Base-by-base conservation (phyloP, 148 eudicot species). In the Pharnaceum exiguum region DNA sequence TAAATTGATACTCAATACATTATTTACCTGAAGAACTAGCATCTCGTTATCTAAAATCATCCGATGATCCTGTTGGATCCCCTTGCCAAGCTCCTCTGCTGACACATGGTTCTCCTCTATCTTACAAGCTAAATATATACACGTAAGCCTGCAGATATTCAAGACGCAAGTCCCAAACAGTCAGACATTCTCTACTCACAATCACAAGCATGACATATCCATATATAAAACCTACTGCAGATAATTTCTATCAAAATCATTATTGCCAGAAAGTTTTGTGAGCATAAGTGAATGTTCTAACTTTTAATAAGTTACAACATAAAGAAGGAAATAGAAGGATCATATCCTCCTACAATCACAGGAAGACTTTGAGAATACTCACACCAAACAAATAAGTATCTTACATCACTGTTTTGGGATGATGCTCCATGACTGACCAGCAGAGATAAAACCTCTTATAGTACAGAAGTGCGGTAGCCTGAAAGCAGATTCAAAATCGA, bases 381-480 rank as follows among this genome's bases (percentile, higher is more conserved):
- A 55, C 2, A 54, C 27, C 25, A 10, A 33, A 30, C 32, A 43
- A 51, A 57, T 22, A n/a, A 22, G 33, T 31, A 40, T 45, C 90
- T 75, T 85, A 91, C 98, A 91, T 91, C 17, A 89, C 83, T 73
- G 79, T 68, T 79, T 86, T 94, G 7, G 99, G 99, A 59, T 94
- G 91, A 69, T 89, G 96, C 67, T 88, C 90, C 99, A 93, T 88
- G 65, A 88, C 99, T 10, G 99, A 88, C 96, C 96, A 93, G 63
- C 75, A 82, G 55, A 94, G 79, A 71, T 89, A 89, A 71, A 94
- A 94, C 74, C 99, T 86, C 71, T 94, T 89, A 59, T 85, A 94
- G 68, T 83, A 94, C 48, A 79, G 83, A 27, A 94, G 85, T 49
- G 99, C 96, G 59, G 99, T 94, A 36, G 87, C 99, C 99, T 94